These are phyloP conservation scores for Amoebophrya sp. DNA, from an alignment of 169 alveolate genomes.

Conservation along the genomic window DNA sequence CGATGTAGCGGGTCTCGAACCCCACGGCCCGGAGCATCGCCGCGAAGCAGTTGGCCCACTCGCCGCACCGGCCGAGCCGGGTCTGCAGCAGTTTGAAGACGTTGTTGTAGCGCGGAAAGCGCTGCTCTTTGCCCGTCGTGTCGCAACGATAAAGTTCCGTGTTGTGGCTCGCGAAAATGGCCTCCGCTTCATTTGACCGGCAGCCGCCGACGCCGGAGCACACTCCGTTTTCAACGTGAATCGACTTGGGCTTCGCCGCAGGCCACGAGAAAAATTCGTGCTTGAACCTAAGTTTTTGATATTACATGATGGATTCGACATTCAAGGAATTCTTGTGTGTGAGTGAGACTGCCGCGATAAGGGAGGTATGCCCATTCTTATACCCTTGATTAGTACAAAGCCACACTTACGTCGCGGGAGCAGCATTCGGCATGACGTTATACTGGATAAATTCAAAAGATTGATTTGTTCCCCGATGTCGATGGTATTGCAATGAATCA, in stretches of 20 bases:
- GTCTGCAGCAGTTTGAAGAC: not conserved
- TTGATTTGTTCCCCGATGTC: no score
- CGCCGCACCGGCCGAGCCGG: not conserved
- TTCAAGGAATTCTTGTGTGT: no score
- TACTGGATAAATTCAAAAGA: no score
- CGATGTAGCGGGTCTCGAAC: not conserved
- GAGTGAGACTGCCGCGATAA: no score
- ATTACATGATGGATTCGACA: no score
- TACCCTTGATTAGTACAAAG: no score
- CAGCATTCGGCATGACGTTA: no score
- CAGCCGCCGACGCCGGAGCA: not conserved
- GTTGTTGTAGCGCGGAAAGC: not conserved
- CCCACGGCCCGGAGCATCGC: not conserved
- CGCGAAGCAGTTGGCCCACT: not conserved
- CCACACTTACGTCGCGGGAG: no score
- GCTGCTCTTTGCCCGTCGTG: not conserved
- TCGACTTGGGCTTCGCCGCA: not conserved
- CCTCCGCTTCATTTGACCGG: not conserved
- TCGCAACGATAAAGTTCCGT: not conserved
- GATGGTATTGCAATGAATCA: no score
- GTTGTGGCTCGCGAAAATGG: not conserved
- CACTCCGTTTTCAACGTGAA: not conserved
- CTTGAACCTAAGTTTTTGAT: conserved; percentile 7
- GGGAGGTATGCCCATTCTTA: no score
- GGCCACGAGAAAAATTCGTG: not conserved